Evolutionary conservation across 106 monocot genomes (phyloP), one percentile per base, ranked within the genome.

Genomic region (Dioscorea dumetorum): DNA sequence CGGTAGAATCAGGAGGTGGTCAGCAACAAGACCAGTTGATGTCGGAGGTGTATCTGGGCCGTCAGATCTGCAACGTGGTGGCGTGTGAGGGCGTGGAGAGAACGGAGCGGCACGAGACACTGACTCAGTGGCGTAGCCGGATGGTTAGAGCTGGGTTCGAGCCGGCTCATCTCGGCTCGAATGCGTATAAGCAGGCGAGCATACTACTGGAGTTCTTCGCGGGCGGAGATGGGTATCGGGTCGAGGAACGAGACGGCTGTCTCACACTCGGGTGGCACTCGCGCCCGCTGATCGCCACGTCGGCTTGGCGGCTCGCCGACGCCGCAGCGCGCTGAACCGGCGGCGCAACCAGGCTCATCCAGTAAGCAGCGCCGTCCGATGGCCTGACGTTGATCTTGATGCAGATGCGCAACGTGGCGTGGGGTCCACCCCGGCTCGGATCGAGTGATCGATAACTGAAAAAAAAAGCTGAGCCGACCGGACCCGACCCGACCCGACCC

Each of bases 261-360:
- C 78, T 94, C 34, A 90, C 90, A 18, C 94, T 94, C 14, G 94
- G 87, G 2, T 94, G 94, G 94, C 94, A 94, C 74, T 85, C 87
- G 12, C 76, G 94, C 19, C 86, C 94, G 0, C 82, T 94, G 67
- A 84, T 94, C 75, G 87, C 94, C 69, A 79, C 94, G 34, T 94
- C 94, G 1, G 94, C 94, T 18, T 94, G 90, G 90, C 77, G 87
- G 32, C 61, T 66, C 48, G 33, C 69, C 48, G 66, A 28, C 24
- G 56, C 34, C 32, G 18, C 58, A 35, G 61, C 60, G 28, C 28
- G 28, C 71, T 51, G 41, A 11, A 28, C 32, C 41, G 22, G 6
- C 41, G 41, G 28, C 28, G 28, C 28, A 28, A 28, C 28, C 3
- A 28, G 2, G 28, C 28, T 3, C 6, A 0, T 41, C 41, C 41